Evolutionary conservation across 2,329 filamentous ascomycete species (phyloP).

Genomic region (Helminthosporium solani): DNA sequence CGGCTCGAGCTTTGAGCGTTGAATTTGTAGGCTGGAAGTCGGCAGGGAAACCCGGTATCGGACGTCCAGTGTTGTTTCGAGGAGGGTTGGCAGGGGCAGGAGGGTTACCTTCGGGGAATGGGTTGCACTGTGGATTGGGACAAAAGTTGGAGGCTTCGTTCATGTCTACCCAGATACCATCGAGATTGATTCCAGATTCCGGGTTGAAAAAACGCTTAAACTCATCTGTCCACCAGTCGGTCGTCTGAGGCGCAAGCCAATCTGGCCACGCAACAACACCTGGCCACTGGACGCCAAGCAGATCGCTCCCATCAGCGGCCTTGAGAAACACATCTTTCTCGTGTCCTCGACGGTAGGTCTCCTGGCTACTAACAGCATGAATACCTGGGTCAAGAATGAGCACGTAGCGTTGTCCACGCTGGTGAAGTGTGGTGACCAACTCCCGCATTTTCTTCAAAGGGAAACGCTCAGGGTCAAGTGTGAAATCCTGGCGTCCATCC

Average conservation of each 20-base stretch:
- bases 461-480: conserved; percentile 64
- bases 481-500: conserved; percentile 61
- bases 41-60: conserved; percentile 67
- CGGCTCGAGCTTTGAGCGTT: conserved; percentile 15
- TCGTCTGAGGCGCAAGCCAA: conserved; percentile 69
- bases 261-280: conserved; percentile 72
- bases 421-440: conserved; percentile 66
- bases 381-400: conserved; percentile 72
- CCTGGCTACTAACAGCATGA: conserved; percentile 54
- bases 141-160: conserved; percentile 45
- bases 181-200: conserved; percentile 68
- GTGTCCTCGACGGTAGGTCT: conserved; percentile 62
- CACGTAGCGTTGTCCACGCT: conserved; percentile 67
- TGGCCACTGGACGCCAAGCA: conserved; percentile 72
- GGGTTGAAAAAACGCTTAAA: conserved; percentile 65
- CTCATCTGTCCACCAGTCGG: conserved; percentile 69
- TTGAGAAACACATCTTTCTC: conserved; percentile 58
- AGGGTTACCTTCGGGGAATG: conserved; percentile 49
- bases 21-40: conserved; percentile 60
- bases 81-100: conserved; percentile 58
- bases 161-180: conserved; percentile 64
- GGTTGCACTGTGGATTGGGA: conserved; percentile 45
- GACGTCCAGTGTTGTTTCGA: conserved; percentile 59
- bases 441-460: conserved; percentile 63
- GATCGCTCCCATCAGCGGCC: conserved; percentile 55